Evolutionary conservation across 768 basidiomycete genomes (phyloP).

Genomic region (Trametes cubensis): DNA sequence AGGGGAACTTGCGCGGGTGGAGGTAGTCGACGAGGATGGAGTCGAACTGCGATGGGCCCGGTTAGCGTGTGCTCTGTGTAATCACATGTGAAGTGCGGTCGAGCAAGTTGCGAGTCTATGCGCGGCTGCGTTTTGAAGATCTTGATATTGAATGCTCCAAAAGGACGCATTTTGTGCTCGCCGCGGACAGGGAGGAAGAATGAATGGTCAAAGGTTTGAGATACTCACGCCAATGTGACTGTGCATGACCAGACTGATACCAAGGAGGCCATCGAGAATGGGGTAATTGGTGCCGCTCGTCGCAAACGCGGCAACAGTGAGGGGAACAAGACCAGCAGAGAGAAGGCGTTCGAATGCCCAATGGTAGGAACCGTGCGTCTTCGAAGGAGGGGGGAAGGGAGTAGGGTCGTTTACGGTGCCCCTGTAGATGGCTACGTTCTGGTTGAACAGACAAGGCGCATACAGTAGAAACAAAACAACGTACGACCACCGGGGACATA

Average conservation of each 20-base stretch:
- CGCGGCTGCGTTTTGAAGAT: too few relatives aligned
- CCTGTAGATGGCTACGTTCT: slow-evolving; percentile 69
- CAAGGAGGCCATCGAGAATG: slow-evolving; percentile 87
- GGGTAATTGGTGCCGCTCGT: slow-evolving; percentile 78
- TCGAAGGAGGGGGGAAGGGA: slow-evolving; percentile 80
- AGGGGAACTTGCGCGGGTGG: slow-evolving; percentile 92
- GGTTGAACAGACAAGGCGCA: background rate
- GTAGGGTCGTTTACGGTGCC: slow-evolving; percentile 97
- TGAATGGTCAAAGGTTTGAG: background rate
- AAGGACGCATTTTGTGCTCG: background rate
- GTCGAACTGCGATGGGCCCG: slow-evolving; percentile 62
- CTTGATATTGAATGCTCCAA: background rate
- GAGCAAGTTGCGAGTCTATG: too few relatives aligned
- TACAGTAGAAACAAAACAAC: slow-evolving; percentile 34
- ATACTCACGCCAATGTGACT: slow-evolving; percentile 88
- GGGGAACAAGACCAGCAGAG: slow-evolving; percentile 83
- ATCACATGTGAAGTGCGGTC: slow-evolving; percentile 11
- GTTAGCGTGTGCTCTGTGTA: background rate
- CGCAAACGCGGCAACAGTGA: slow-evolving; percentile 85
- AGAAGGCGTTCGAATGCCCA: slow-evolving; percentile 93
- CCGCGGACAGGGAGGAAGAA: background rate
- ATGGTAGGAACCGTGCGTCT: slow-evolving; percentile 86
- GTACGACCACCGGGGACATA: slow-evolving; percentile 76
- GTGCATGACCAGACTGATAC: slow-evolving; percentile 87
- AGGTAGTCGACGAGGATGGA: slow-evolving; percentile 83